These are phyloP conservation scores for Trametes cubensis DNA, from an alignment of 768 basidiomycete species.

Conservation along the genomic window DNA sequence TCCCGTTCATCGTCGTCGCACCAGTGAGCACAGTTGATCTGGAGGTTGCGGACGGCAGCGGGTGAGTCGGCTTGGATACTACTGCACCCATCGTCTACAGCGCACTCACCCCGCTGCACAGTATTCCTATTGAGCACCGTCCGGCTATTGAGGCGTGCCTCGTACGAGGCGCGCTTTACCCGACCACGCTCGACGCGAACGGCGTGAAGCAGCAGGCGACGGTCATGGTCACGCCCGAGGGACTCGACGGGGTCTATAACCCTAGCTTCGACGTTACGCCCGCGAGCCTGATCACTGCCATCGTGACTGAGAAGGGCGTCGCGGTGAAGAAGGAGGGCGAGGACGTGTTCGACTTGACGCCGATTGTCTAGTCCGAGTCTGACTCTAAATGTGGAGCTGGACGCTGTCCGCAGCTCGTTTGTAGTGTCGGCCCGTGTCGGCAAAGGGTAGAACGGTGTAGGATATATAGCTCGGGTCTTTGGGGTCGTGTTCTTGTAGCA, in stretches of 20 bases:
- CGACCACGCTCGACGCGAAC: slow-evolving; percentile 40
- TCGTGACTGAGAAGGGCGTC: slow-evolving; percentile 95
- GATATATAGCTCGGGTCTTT: slow-evolving; percentile 1
- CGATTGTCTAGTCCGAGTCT: slow-evolving; percentile 62
- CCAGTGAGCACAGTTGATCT: slow-evolving; percentile 93
- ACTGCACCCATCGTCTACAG: slow-evolving; percentile 9
- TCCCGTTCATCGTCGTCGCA: slow-evolving; percentile 92
- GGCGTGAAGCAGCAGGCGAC: slow-evolving; percentile 66
- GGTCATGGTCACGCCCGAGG: slow-evolving; percentile 82
- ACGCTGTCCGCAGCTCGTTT: neutral
- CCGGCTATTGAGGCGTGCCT: slow-evolving; percentile 86
- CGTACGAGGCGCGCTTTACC: slow-evolving; percentile 80
- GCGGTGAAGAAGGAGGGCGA: slow-evolving; percentile 68
- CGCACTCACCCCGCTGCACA: slow-evolving; percentile 29
- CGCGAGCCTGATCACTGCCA: slow-evolving; percentile 86
- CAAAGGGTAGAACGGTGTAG: neutral
- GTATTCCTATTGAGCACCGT: slow-evolving; percentile 93
- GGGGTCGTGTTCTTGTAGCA: neutral
- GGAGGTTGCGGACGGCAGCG: slow-evolving; percentile 66
- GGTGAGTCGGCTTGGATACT: slow-evolving; percentile 37
- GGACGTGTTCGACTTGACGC: slow-evolving; percentile 62
- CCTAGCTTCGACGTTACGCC: slow-evolving; percentile 98
- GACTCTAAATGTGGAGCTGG: slow-evolving; percentile 24
- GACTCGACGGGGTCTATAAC: slow-evolving; percentile 67
- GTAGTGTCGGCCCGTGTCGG: neutral